These are phyloP conservation scores for Cercospora beticola DNA, from an alignment of 2,329 filamentous ascomycete genomes.

Conservation along the genomic window DNA sequence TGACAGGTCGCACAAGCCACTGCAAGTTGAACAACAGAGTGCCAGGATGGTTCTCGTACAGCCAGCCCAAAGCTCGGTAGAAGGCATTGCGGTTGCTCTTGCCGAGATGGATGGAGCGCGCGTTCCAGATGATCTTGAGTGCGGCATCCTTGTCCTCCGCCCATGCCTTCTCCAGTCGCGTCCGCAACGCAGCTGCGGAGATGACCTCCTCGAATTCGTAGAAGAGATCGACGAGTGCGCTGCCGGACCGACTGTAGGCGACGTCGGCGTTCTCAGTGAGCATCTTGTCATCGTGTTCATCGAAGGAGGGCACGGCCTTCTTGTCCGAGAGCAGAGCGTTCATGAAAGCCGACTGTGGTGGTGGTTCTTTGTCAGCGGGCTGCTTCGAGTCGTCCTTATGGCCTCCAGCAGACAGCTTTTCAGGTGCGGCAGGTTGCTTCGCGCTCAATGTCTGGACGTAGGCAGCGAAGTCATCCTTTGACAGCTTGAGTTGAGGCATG, in stretches of 20 bases:
- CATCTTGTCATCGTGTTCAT: conserved; percentile 42
- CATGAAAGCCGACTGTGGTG: conserved; percentile 25
- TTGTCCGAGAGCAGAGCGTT: conserved; percentile 20
- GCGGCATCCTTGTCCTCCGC: conserved; percentile 49
- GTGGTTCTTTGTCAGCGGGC: neutral
- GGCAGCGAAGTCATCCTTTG: conserved; percentile 21
- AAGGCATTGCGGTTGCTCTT: conserved; percentile 52
- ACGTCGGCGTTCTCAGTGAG: conserved; percentile 55
- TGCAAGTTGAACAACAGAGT: conserved; percentile 56
- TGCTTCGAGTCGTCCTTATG: neutral
- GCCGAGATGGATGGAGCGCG: conserved; percentile 61
- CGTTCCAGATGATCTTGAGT: conserved; percentile 61
- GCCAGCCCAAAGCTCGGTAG: conserved; percentile 51
- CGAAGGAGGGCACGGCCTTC: conserved; percentile 21
- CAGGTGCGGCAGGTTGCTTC: neutral
- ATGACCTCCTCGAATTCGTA: conserved; percentile 50
- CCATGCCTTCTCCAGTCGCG: conserved; percentile 54
- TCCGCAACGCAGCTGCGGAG: conserved; percentile 40
- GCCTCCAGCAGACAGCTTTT: neutral
- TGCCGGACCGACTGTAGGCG: conserved; percentile 49
- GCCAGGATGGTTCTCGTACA: conserved; percentile 55
- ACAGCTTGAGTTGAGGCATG: conserved; percentile 23
- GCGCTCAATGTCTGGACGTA: conserved; percentile 11
- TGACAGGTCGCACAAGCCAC: conserved; percentile 58
- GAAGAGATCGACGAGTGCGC: conserved; percentile 56